phyloP scores from a whole-genome alignment of 2,329 filamentous ascomycete genomes.

The Diplodia mutila region DNA sequence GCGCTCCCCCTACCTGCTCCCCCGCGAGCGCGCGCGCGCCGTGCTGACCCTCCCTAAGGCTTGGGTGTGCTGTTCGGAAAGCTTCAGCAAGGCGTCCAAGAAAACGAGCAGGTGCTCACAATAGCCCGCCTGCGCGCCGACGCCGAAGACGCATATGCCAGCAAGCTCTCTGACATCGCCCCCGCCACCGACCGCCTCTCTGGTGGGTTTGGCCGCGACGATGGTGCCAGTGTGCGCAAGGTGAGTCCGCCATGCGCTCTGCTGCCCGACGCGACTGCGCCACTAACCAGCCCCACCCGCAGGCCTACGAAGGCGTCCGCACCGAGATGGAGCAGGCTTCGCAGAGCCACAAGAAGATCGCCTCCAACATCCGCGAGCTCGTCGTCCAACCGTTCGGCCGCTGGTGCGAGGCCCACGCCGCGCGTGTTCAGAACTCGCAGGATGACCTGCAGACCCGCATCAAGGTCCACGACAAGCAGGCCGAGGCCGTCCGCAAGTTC shows the following conservation, averaged over 20 bases:
- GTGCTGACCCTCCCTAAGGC: slow-evolving; percentile 51
- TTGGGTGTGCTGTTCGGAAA: slow-evolving; percentile 94
- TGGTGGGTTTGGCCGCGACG: slow-evolving; percentile 85
- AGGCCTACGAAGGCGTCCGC: slow-evolving; percentile 94
- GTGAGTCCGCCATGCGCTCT: slow-evolving; percentile 52
- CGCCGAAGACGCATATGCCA: slow-evolving; percentile 87
- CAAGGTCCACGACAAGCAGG: slow-evolving; percentile 90
- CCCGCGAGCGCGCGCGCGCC: slow-evolving; percentile 7
- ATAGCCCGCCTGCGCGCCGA: slow-evolving; percentile 94
- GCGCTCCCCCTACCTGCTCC: slow-evolving; percentile 38
- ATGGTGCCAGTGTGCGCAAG: slow-evolving; percentile 95
- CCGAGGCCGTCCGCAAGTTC: slow-evolving; percentile 87
- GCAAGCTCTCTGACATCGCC: slow-evolving; percentile 78
- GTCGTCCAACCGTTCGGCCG: slow-evolving; percentile 92
- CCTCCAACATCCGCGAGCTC: slow-evolving; percentile 92
- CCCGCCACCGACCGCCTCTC: slow-evolving; percentile 78
- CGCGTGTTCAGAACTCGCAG: slow-evolving; percentile 88
- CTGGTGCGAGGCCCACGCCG: slow-evolving; percentile 95
- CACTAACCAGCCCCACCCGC: slow-evolving; percentile 33
- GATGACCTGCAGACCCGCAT: slow-evolving; percentile 90
- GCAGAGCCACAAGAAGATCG: slow-evolving; percentile 91
- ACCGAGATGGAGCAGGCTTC: slow-evolving; percentile 90
- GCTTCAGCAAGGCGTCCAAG: slow-evolving; percentile 91
- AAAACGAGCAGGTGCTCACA: slow-evolving; percentile 92
- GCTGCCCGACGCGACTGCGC: background rate